A percentile compares a stretch with the other conserved stretches of the same genome.
phyloP scores from a whole-genome alignment of 1,284 basidiomycete species.

The Trametes pubescens region DNA sequence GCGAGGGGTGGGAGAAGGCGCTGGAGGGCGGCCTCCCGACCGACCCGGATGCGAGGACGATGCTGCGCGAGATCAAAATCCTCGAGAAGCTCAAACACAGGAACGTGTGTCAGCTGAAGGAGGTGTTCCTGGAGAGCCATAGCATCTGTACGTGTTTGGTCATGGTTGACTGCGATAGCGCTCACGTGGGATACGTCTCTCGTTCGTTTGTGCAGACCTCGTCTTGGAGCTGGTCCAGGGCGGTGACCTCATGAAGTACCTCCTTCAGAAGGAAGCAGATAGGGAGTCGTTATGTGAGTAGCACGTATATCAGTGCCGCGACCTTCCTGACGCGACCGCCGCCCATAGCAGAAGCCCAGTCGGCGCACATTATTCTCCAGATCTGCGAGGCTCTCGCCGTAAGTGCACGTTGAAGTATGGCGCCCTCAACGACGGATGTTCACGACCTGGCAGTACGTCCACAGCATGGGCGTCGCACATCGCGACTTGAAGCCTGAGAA shows the following conservation, averaged over 20 bases:
- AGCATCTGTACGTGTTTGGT: constrained; percentile 62
- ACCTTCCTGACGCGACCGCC: constrained; percentile 1
- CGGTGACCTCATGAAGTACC: constrained; percentile 64
- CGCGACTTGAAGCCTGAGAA: constrained; percentile 95
- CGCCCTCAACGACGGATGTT: not conserved
- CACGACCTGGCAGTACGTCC: constrained; percentile 65
- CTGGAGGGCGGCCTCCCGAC: constrained; percentile 7
- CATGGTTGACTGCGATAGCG: not conserved
- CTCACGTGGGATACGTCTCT: not conserved
- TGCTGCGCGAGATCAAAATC: constrained; percentile 73
- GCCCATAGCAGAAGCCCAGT: constrained; percentile 58
- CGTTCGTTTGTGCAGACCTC: constrained; percentile 11
- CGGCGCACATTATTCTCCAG: constrained; percentile 74
- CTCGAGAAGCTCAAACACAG: constrained; percentile 77
- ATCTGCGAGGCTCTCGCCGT: constrained; percentile 77
- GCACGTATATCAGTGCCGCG: not conserved
- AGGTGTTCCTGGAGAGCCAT: constrained; percentile 72
- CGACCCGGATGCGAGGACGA: not conserved
- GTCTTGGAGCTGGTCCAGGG: constrained; percentile 28
- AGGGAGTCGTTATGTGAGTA: constrained; percentile 65
- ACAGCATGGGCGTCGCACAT: constrained; percentile 79
- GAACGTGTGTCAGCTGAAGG: constrained; percentile 83
- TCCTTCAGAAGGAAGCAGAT: constrained; percentile 51
- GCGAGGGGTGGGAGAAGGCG: constrained; percentile 12
- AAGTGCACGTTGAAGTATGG: constrained; percentile 33